phyloP scores from a whole-genome alignment of 2,329 filamentous ascomycete species.

The Talaromyces verruculosus region DNA sequence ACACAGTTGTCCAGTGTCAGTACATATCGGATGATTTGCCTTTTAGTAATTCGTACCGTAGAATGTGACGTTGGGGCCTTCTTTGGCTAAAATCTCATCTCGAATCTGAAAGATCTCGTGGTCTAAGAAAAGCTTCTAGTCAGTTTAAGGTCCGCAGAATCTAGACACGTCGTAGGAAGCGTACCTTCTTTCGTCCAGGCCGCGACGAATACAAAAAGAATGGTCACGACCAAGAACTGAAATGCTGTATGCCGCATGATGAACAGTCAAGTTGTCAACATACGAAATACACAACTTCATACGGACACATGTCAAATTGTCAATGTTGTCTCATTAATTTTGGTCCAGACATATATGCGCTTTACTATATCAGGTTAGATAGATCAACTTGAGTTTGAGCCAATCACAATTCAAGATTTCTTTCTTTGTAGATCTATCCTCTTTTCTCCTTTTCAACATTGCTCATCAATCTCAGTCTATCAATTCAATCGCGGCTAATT shows the following conservation, averaged over 20 bases:
- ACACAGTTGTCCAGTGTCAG: not conserved
- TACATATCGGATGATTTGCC: not conserved
- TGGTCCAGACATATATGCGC: not conserved
- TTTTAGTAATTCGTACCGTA: constrained; percentile 58
- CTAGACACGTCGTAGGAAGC: constrained; percentile 27
- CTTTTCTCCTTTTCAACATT: not conserved
- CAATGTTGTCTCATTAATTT: not conserved
- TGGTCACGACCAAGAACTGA: constrained; percentile 67
- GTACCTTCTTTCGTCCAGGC: constrained; percentile 88
- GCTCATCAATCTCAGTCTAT: not conserved
- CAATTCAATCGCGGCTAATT: not conserved
- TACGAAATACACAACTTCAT: not conserved
- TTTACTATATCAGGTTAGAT: constrained; percentile 4
- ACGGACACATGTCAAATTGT: not conserved
- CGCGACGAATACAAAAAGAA: constrained; percentile 65
- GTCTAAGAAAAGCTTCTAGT: constrained; percentile 55
- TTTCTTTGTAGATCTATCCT: not conserved
- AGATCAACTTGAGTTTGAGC: not conserved
- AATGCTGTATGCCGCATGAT: constrained; percentile 69
- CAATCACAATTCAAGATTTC: not conserved
- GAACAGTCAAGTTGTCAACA: constrained; percentile 16
- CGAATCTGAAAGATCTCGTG: constrained; percentile 96
- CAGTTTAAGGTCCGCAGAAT: constrained; percentile 19
- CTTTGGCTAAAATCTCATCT: constrained; percentile 75
- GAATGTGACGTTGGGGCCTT: constrained; percentile 80